Evolutionary conservation across 2,329 filamentous ascomycete species (phyloP).

Genomic region (Aspergillus brunneoviolaceus): DNA sequence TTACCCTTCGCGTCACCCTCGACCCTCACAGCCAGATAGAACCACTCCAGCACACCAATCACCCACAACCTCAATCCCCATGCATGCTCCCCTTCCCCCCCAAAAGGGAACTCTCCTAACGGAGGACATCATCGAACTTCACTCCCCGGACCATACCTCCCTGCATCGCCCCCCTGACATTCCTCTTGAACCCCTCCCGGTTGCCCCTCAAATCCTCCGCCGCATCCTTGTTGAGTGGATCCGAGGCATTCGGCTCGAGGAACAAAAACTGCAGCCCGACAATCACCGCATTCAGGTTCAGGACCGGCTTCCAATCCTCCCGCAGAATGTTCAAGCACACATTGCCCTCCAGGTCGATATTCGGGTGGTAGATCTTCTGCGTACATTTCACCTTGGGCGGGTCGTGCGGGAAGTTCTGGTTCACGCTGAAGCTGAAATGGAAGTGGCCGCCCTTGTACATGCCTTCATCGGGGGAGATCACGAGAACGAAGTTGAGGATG

Average conservation of each 20-base stretch:
- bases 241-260: constrained; percentile 93
- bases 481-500: constrained; percentile 54
- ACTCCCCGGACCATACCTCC: constrained; percentile 74
- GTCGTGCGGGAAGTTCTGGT: constrained; percentile 94
- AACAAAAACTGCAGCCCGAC: constrained; percentile 95
- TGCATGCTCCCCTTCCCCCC: not conserved
- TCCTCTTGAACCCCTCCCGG: constrained; percentile 85
- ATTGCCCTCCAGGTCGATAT: constrained; percentile 96
- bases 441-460: constrained; percentile 88
- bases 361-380: constrained; percentile 98
- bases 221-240: constrained; percentile 97
- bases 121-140: constrained; percentile 75
- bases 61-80: not conserved
- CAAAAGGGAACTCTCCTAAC: constrained; percentile 25
- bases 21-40: not conserved
- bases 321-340: constrained; percentile 96
- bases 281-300: constrained; percentile 95
- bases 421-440: constrained; percentile 87
- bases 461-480: constrained; percentile 55
- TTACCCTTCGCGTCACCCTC: not conserved
- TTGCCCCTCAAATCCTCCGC: constrained; percentile 87
- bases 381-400: constrained; percentile 95
- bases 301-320: constrained; percentile 98
- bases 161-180: constrained; percentile 79
- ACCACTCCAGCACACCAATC: too few species aligned